Conservation (phyloP, 495 filamentous ascomycete genomes). For the Annulohypoxylon maeteangense region DNA sequence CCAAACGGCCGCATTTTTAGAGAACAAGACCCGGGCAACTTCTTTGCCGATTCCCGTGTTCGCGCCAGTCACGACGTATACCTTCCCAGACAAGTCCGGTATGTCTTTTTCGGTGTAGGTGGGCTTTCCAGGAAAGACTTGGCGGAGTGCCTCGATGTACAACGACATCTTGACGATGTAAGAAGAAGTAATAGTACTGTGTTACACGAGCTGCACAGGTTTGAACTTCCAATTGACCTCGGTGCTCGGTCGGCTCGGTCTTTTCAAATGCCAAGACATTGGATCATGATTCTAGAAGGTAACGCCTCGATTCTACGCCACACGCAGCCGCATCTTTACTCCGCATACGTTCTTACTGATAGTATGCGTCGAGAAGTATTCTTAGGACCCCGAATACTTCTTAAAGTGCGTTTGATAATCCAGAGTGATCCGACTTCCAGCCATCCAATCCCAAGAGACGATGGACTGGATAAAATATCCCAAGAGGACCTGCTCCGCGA, state of each 20-base stretch:
- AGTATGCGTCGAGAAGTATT: no score
- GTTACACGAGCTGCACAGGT: background rate
- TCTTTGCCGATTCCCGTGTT: constrained; percentile 62
- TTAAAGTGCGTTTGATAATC: no score
- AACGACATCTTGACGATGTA: constrained; percentile 15
- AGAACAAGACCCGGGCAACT: constrained; percentile 57
- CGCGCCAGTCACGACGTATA: constrained; percentile 61
- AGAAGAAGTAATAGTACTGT: background rate
- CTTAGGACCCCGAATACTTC: no score
- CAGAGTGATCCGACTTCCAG: no score
- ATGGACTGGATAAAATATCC: no score
- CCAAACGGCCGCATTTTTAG: constrained; percentile 62
- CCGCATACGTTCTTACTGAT: no score
- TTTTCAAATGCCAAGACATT: background rate
- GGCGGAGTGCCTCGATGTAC: constrained; percentile 25
- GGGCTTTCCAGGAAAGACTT: constrained; percentile 40
- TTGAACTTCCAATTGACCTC: no score
- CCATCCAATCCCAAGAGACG: no score
- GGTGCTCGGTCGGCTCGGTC: no score
- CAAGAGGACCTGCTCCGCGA: no score
- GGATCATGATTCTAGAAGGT: background rate
- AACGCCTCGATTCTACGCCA: background rate
- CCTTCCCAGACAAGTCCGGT: constrained; percentile 34
- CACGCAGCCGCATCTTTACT: background rate
- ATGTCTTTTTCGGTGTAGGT: constrained; percentile 49